These are phyloP conservation scores for Saccharomycopsis schoenii DNA, from an alignment of 805 yeast species.

Conservation along the genomic window DNA sequence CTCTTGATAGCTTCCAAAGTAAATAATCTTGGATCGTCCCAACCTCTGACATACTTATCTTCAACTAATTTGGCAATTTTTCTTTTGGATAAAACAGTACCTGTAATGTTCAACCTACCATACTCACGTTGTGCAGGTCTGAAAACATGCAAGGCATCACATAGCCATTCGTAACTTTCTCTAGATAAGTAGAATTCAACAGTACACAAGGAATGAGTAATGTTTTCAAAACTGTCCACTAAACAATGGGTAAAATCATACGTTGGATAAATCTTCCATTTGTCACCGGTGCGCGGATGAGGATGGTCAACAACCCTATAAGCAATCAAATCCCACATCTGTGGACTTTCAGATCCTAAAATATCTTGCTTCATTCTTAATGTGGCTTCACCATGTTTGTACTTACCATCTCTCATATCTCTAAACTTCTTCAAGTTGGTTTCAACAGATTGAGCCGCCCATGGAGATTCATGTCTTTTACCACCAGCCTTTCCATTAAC, in stretches of 20 bases:
- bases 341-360: slow-evolving; percentile 74
- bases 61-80: slow-evolving; percentile 89
- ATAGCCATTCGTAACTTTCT: slow-evolving; percentile 96
- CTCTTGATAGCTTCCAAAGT: slow-evolving; percentile 91
- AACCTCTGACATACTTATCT: slow-evolving; percentile 74
- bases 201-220: slow-evolving; percentile 92
- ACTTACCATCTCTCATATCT: slow-evolving; percentile 84
- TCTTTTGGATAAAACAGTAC: slow-evolving; percentile 90
- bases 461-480: slow-evolving; percentile 72
- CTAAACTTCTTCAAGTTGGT: slow-evolving; percentile 74
- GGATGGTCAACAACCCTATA: slow-evolving; percentile 87
- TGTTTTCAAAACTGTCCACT: slow-evolving; percentile 95
- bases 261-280: slow-evolving; percentile 98
- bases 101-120: slow-evolving; percentile 91
- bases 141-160: slow-evolving; percentile 89
- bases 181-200: slow-evolving; percentile 88
- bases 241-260: slow-evolving; percentile 98
- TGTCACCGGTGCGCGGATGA: slow-evolving; percentile 93
- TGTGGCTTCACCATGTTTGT: slow-evolving; percentile 84
- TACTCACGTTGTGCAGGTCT: slow-evolving; percentile 99
- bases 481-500: slow-evolving; percentile 94
- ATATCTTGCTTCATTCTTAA: slow-evolving; percentile 96
- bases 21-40: slow-evolving; percentile 97
- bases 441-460: slow-evolving; percentile 63
- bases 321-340: slow-evolving; percentile 99